Conservation (phyloP, 495 filamentous ascomycete genomes). For the Mytilinidion resinicola region DNA sequence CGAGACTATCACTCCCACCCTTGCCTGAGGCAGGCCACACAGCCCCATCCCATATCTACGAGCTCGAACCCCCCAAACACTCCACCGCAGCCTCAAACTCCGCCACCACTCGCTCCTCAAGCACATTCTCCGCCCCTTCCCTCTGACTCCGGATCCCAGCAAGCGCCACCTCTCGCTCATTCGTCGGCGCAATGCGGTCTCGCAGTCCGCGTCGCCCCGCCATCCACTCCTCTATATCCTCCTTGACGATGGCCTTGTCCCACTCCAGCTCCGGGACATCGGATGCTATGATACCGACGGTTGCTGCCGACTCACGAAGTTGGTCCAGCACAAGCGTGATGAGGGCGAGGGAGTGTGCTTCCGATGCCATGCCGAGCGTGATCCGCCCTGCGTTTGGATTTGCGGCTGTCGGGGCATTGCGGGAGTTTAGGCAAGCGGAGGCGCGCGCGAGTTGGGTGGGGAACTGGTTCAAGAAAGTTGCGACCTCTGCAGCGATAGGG, state of each 20-base stretch:
- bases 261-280: slow-evolving; percentile 64
- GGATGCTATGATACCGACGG: slow-evolving; percentile 50
- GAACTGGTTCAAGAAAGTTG: slow-evolving; percentile 80
- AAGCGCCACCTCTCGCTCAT: slow-evolving; percentile 62
- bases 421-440: slow-evolving; percentile 23
- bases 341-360: slow-evolving; percentile 70
- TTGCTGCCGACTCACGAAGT: slow-evolving; percentile 53
- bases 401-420: slow-evolving; percentile 56
- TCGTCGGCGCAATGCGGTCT: slow-evolving; percentile 64
- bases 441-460: slow-evolving; percentile 55
- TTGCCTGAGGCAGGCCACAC: too few relatives aligned
- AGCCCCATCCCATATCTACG: too few relatives aligned
- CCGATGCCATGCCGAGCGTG: slow-evolving; percentile 62
- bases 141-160: slow-evolving; percentile 34
- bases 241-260: slow-evolving; percentile 61
- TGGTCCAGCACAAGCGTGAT: slow-evolving; percentile 59
- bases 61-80: slow-evolving; percentile 30
- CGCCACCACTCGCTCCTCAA: slow-evolving; percentile 67
- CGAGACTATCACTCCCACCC: too few relatives aligned
- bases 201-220: slow-evolving; percentile 54
- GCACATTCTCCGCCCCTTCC: slow-evolving; percentile 45
- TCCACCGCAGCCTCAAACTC: slow-evolving; percentile 53
- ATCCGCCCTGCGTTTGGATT: slow-evolving; percentile 47
- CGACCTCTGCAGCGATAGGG: slow-evolving; percentile 70
- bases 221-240: slow-evolving; percentile 74